Evolutionary conservation across 257 asterid genomes (phyloP), one percentile per base, ranked within the genome.

Genomic region (Solanum dulcamara): DNA sequence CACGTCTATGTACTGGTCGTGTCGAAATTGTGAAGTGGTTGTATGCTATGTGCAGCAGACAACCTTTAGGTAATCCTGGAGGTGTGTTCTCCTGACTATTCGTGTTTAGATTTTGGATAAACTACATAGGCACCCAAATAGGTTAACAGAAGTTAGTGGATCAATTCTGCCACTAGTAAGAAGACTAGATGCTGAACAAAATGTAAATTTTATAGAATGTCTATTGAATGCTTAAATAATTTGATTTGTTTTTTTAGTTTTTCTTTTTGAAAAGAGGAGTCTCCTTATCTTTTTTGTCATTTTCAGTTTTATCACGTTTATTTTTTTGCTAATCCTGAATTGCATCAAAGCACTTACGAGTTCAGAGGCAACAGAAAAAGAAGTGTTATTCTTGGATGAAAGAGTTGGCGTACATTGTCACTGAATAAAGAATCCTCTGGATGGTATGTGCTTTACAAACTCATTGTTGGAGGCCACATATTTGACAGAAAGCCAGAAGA

Each of bases 351-450:
- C 93, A 84, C 42, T n/a, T 88, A 86, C 89, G 84, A 72, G 71
- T 91, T 86, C 96, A 94, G 89, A 92, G 92, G 90, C 94, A 86
- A 81, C 92, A 91, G 87, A 98, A 93, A 74, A 90, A 86, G 85
- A 89, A 84, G 83, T 81, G 89, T 18, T 86, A 88, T 66, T 91
- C 93, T 10, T 93, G 89, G 91, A 88, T 91, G 94, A 93, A 93
- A 88, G 99, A 94, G 90, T 88, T 94, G 88, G 95, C 98, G 71
- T 94, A 92, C 88, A 88, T 96, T 91, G 94, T 85, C 98, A 93
- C 86, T 94, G 92, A 88, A 91, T 94, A 84, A 91, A 89, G 81
- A 93, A 90, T 81, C 98, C 99, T 5, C 86, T 93, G 79, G 93
- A 93, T 84, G 98, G 97, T 57, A 89, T 93, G 51, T 90, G 92